These are phyloP conservation scores for Trametes maxima DNA, from an alignment of 768 basidiomycete species.

Conservation along the genomic window DNA sequence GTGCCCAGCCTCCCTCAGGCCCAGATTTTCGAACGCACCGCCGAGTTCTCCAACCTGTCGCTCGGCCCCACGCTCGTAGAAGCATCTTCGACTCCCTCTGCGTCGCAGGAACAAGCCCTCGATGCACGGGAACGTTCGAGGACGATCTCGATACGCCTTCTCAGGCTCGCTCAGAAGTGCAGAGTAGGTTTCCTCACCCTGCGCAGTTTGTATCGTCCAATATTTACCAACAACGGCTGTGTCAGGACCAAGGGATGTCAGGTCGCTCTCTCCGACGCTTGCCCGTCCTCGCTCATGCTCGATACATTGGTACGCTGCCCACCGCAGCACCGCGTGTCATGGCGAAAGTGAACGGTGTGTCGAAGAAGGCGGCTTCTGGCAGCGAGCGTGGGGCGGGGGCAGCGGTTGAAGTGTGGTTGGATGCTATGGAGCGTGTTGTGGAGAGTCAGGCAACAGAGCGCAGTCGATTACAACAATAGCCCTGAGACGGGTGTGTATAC, in stretches of 20 bases:
- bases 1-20: constrained; percentile 67
- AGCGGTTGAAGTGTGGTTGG: constrained; percentile 73
- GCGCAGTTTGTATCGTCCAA: neutral
- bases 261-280: constrained; percentile 89
- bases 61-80: neutral
- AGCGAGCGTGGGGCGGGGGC: constrained; percentile 30
- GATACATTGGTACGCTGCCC: constrained; percentile 64
- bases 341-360: constrained; percentile 4
- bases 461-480: constrained; percentile 42
- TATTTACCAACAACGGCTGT: neutral
- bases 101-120: neutral
- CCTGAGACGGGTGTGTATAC: neutral
- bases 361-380: constrained; percentile 2
- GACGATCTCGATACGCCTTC: constrained; percentile 57
- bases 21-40: constrained; percentile 49
- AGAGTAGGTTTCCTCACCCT: constrained; percentile 52
- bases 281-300: constrained; percentile 92
- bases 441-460: constrained; percentile 55
- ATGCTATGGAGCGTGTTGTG: constrained; percentile 82
- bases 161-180: constrained; percentile 75
- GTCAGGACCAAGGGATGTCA: constrained; percentile 77
- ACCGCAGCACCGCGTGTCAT: constrained; percentile 6
- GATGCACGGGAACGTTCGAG: constrained; percentile 53
- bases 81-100: neutral
- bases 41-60: constrained; percentile 20